phyloP scores from a whole-genome alignment of 2,329 filamentous ascomycete genomes.

The Thelonectria discophora region DNA sequence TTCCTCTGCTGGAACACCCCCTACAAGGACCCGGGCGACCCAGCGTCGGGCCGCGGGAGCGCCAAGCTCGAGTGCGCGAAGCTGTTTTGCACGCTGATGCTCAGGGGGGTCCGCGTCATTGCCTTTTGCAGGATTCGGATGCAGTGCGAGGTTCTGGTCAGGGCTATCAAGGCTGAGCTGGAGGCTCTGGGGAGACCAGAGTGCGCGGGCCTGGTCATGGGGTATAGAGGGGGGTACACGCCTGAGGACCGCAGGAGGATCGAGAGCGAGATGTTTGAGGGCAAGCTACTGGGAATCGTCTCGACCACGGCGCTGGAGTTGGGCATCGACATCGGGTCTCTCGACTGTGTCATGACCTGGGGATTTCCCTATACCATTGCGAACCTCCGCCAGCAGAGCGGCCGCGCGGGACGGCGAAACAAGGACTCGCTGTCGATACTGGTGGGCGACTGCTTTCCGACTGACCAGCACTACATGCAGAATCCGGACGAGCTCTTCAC shows the following conservation, averaged over 20 bases:
- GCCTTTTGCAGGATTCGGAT: conserved; percentile 90
- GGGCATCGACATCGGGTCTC: conserved; percentile 91
- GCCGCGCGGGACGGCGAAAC: conserved; percentile 88
- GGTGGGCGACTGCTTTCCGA: conserved; percentile 87
- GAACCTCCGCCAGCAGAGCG: conserved; percentile 93
- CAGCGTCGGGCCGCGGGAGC: conserved; percentile 84
- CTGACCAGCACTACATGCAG: conserved; percentile 96
- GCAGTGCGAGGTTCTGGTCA: conserved; percentile 85
- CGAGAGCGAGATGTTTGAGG: conserved; percentile 96
- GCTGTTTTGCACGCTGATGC: conserved; percentile 87
- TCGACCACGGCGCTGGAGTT: conserved; percentile 93
- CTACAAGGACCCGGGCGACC: conserved; percentile 87
- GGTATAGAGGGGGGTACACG: conserved; percentile 94
- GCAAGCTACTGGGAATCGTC: conserved; percentile 90
- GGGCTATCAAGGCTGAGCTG: conserved; percentile 81
- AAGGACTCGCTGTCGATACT: conserved; percentile 92
- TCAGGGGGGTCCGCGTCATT: conserved; percentile 90
- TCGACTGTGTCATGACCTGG: conserved; percentile 93
- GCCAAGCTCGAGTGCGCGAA: conserved; percentile 86
- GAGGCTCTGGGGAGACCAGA: conserved; percentile 76
- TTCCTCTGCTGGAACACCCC: conserved; percentile 99
- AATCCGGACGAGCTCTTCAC: conserved; percentile 95
- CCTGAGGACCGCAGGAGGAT: conserved; percentile 88
- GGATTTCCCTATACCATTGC: conserved; percentile 97
- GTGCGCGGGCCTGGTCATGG: conserved; percentile 85